Base-by-base conservation (phyloP, 164 flowering plant genomes). In the Macadamia tetraphylla region DNA sequence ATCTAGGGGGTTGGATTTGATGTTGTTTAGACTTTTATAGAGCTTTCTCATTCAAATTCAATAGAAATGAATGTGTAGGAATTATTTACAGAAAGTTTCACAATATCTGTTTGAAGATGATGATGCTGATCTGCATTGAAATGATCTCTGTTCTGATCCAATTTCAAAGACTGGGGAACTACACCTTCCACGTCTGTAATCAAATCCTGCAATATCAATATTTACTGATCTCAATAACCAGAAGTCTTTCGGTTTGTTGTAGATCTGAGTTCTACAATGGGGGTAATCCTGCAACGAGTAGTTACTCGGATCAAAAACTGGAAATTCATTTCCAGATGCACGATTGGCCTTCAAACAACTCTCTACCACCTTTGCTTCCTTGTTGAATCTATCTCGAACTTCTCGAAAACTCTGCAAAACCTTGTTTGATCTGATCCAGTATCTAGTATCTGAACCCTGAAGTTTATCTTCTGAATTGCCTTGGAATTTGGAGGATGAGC, bases 331-430 rank as follows among this genome's bases (percentile, higher is more conserved):
- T 43, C 69, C 71, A 30, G 78, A 66, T 46, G 75, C 43, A 31
- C 67, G 56, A 70, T 80, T 76, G 1, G 75, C 69, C 58, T 65
- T 78, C 72, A 89, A 63, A 73, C 84, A 85, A 11, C 71, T 83
- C 63, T 84, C 85, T 51, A 87, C 84, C 66, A 87, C 86, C 63
- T 42, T 81, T 1, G 74, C 77, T 75, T 91, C 93, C 70, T 81
- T 85, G 73, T 67, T 79, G n/a, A 89, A 74, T 67, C 81, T 85
- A 12, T 83, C 79, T 74, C 76, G 74, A 0, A 84, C 76, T 60
- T 83, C 86, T 60, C 65, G 81, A 63, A 77, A 32, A 15, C 79
- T 67, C 60, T 63, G 71, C 55, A 68, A 55, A 17, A 68, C 48
- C 56, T 67, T 78, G 57, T 56, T 14, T 9, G 75, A 63, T 59